These are phyloP conservation scores for Chromera velia DNA, from an alignment of 73 alveolate species.

Conservation along the genomic window DNA sequence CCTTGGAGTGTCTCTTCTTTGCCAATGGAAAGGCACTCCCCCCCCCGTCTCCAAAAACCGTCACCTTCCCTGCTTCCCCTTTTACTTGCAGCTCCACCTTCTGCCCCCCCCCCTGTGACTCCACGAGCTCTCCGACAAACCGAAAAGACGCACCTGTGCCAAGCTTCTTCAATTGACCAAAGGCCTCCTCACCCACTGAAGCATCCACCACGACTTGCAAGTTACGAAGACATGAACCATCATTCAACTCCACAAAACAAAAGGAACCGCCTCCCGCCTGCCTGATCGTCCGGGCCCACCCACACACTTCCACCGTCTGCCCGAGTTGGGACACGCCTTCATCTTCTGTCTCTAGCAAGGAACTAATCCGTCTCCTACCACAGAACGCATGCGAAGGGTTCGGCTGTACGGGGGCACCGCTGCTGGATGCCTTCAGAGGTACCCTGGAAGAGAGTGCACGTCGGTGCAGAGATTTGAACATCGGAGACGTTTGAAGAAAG, in stretches of 20 bases:
- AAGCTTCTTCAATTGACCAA: conserved; percentile 48
- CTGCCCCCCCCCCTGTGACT: background rate
- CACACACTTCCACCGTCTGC: conserved; percentile 72
- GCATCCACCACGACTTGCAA: conserved; percentile 75
- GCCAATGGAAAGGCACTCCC: conserved; percentile 21
- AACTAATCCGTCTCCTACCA: conserved; percentile 13
- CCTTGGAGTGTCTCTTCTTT: conserved; percentile 66
- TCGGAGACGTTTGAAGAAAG: too few relatives aligned
- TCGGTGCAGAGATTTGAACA: too few relatives aligned
- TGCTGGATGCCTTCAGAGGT: too few relatives aligned
- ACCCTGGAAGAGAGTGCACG: too few relatives aligned
- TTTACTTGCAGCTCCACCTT: background rate
- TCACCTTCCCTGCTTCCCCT: conserved; percentile 13
- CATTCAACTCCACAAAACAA: conserved; percentile 78
- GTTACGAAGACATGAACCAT: conserved; percentile 79
- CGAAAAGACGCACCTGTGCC: conserved; percentile 66
- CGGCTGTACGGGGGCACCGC: too few relatives aligned
- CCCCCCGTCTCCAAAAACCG: conserved; percentile 3
- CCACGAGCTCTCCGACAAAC: conserved; percentile 52
- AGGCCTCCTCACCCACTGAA: conserved; percentile 50
- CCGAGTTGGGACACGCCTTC: conserved; percentile 42
- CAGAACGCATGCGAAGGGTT: too few relatives aligned
- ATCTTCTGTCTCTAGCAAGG: background rate
- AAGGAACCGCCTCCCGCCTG: conserved; percentile 78
- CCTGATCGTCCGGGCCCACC: conserved; percentile 90